Conservation (phyloP, 1,284 basidiomycete genomes). For the Trametes polyzona region DNA sequence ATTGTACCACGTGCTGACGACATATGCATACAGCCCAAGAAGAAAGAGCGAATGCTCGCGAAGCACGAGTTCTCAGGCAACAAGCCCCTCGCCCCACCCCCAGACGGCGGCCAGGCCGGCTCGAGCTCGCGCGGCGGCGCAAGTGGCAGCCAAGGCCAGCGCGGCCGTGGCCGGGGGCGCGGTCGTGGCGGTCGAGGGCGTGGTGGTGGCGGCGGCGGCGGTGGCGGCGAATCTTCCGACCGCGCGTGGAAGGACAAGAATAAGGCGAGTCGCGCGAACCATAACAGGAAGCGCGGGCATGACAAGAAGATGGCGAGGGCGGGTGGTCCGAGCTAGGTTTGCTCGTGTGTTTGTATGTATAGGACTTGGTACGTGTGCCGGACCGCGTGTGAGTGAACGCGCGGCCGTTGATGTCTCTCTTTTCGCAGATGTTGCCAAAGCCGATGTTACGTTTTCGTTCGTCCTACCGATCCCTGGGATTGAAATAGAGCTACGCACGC, state of each 20-base stretch:
- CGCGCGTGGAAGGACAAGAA: constrained; percentile 73
- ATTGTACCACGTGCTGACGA: background rate
- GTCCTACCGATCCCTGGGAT: no score
- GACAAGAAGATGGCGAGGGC: constrained; percentile 76
- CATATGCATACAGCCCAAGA: constrained; percentile 50
- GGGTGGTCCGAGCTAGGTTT: constrained; percentile 40
- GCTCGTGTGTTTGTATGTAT: background rate
- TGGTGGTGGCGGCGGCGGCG: constrained; percentile 41
- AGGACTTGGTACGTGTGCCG: background rate
- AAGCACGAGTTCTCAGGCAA: constrained; percentile 81
- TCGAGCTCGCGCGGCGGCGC: constrained; percentile 26
- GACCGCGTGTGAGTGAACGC: background rate
- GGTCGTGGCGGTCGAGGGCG: constrained; percentile 38
- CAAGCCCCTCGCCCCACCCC: constrained; percentile 33
- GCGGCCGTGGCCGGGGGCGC: constrained; percentile 38
- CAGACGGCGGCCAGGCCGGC: constrained; percentile 16
- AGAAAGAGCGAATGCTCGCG: constrained; percentile 68
- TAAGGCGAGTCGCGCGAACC: constrained; percentile 66
- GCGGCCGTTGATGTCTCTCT: no score
- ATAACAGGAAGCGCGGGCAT: constrained; percentile 69
- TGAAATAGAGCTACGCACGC: no score
- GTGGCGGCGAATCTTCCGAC: constrained; percentile 43
- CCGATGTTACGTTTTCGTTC: no score
- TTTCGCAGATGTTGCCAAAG: background rate
- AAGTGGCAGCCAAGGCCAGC: constrained; percentile 34